Conservation (phyloP, 2,329 filamentous ascomycete species). For the Sphaerulina vaccinii region DNA sequence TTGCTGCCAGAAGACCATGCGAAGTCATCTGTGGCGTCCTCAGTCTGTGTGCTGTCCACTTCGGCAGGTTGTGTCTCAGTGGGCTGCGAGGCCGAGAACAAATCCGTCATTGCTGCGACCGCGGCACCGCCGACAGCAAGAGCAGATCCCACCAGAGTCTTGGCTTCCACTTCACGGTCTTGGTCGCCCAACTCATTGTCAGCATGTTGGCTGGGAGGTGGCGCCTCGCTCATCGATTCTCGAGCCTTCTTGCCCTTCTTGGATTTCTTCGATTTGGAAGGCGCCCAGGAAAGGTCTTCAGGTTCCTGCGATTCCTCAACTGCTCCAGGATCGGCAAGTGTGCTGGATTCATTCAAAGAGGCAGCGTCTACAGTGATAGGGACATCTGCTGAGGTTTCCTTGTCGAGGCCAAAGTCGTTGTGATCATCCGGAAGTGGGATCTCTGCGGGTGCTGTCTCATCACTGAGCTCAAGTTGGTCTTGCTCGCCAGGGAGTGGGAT, state of each 20-base stretch:
- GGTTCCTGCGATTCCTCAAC: neutral
- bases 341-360: neutral
- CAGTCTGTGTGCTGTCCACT: neutral
- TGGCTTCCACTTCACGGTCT: neutral
- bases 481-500: neutral
- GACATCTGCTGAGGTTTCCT: no score
- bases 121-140: neutral
- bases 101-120: neutral
- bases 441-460: neutral
- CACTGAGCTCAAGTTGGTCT: neutral
- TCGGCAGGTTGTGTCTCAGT: neutral
- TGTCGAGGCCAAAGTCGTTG: no score
- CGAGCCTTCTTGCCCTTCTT: constrained; percentile 30
- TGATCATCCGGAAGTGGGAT: no score
- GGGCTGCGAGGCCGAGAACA: neutral
- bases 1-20: constrained; percentile 6
- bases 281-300: constrained; percentile 11
- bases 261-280: constrained; percentile 20
- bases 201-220: neutral
- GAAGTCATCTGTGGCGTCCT: constrained; percentile 14
- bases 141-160: neutral
- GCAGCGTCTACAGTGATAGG: neutral
- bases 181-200: neutral
- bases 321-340: no score
- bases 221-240: constrained; percentile 5